A percentile compares a stretch with the other conserved stretches of the same genome.
Conservation (phyloP, 2,329 filamentous ascomycete species). For the Colletotrichum spinosum region DNA sequence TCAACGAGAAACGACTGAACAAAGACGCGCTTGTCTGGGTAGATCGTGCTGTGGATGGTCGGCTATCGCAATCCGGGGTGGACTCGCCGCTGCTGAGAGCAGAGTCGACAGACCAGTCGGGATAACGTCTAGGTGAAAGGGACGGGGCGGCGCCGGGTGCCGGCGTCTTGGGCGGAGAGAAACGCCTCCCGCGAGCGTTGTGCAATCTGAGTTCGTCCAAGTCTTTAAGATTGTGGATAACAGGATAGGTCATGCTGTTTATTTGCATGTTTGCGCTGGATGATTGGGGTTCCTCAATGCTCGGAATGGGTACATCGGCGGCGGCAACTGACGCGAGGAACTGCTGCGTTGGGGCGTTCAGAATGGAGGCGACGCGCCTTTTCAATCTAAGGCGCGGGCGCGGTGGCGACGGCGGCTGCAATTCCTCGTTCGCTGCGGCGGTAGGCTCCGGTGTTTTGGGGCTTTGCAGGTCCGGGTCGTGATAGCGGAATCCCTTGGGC, state of each 20-base stretch:
- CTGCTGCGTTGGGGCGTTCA: conserved; percentile 70
- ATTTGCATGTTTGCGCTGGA: conserved; percentile 55
- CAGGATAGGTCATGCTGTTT: conserved; percentile 49
- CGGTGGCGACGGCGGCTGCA: conserved; percentile 60
- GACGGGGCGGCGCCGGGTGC: conserved; percentile 59
- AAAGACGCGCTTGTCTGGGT: conserved; percentile 69
- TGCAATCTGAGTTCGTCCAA: conserved; percentile 47
- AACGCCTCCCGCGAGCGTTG: conserved; percentile 53
- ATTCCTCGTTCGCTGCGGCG: conserved; percentile 45
- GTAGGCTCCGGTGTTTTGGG: conserved; percentile 67
- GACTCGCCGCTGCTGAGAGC: conserved; percentile 68
- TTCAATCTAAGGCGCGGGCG: conserved; percentile 67
- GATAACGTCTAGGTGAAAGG: conserved; percentile 60
- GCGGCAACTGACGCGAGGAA: conserved; percentile 76
- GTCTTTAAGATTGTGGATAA: conserved; percentile 48
- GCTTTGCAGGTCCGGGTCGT: conserved; percentile 47
- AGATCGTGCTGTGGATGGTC: conserved; percentile 70
- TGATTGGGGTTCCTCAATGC: conserved; percentile 68
- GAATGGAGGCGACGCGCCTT: conserved; percentile 64
- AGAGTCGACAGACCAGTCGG: conserved; percentile 70
- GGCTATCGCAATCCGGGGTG: conserved; percentile 68
- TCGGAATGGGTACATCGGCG: conserved; percentile 73
- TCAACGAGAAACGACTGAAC: conserved; percentile 66
- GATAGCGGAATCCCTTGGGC: conserved; percentile 55
- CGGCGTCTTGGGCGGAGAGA: conserved; percentile 71